These are phyloP conservation scores for Paecilomyces formosus DNA, from an alignment of 2,329 filamentous ascomycete genomes.

Conservation along the genomic window DNA sequence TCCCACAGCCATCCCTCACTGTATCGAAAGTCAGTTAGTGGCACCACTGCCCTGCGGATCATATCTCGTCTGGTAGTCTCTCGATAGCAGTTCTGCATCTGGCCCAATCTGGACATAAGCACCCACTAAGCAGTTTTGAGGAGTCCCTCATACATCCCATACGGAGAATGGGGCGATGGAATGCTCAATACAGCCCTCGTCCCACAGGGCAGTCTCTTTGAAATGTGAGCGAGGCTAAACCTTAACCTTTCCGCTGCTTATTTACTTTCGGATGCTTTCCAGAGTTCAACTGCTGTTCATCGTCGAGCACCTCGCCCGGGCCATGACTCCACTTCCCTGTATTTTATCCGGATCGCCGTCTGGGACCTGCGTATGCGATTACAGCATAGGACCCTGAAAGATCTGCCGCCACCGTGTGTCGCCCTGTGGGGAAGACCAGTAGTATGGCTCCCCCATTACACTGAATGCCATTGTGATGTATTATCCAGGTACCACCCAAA, in stretches of 20 bases:
- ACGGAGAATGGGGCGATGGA: constrained; percentile 8
- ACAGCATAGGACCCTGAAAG: constrained; percentile 11
- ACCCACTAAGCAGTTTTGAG: constrained; percentile 4
- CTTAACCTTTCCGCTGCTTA: constrained; percentile 3
- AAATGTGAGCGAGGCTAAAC: neutral
- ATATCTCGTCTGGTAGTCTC: constrained; percentile 7
- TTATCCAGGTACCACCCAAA: constrained; percentile 9
- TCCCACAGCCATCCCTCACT: neutral
- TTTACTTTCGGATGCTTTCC: constrained; percentile 3
- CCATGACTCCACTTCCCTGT: neutral
- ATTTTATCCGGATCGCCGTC: constrained; percentile 5
- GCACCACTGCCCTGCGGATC: constrained; percentile 6
- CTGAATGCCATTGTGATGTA: constrained; percentile 7
- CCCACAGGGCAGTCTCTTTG: neutral
- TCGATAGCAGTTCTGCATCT: constrained; percentile 8
- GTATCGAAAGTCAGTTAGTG: constrained; percentile 1
- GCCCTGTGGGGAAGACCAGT: constrained; percentile 7
- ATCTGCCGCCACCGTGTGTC: constrained; percentile 13
- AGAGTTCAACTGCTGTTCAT: neutral
- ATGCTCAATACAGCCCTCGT: constrained; percentile 4
- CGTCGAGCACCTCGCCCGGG: neutral
- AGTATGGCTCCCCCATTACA: constrained; percentile 6
- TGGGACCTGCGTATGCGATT: constrained; percentile 10
- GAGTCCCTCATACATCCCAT: constrained; percentile 2
- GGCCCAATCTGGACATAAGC: constrained; percentile 6